Percentiles rank a stretch among this genome's conserved stretches.
Conservation (phyloP, 495 filamentous ascomycete species). For the Aspergillus mulundensis region DNA sequence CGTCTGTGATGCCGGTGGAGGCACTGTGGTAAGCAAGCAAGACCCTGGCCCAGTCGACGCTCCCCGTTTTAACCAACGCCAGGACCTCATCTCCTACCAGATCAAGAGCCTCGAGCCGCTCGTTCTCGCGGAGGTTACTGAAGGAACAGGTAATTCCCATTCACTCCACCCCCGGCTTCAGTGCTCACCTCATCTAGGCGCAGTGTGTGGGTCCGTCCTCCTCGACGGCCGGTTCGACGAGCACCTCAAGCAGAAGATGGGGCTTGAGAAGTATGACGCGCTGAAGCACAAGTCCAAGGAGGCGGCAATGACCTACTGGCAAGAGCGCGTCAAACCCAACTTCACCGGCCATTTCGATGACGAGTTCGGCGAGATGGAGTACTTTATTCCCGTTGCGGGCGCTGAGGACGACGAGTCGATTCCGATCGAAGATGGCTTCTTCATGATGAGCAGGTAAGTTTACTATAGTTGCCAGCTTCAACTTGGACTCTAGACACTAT, state of each 20-base stretch:
- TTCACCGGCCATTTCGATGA: constrained; percentile 6
- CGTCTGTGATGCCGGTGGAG: constrained; percentile 56
- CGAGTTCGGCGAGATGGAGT: constrained; percentile 13
- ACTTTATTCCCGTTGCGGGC: constrained; percentile 22
- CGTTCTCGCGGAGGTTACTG: constrained; percentile 14
- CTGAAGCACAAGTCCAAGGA: too few relatives aligned
- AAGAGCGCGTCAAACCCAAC: constrained; percentile 22
- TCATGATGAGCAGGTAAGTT: constrained; percentile 20
- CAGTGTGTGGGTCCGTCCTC: constrained; percentile 53
- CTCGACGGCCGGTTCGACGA: constrained; percentile 48
- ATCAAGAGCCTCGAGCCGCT: constrained; percentile 14
- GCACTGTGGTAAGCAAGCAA: constrained; percentile 48
- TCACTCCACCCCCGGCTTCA: too few relatives aligned
- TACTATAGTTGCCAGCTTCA: background rate
- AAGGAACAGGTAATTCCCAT: constrained; percentile 23
- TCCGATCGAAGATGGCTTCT: constrained; percentile 14
- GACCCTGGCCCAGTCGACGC: too few relatives aligned
- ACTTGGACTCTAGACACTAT: background rate
- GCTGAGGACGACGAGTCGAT: constrained; percentile 11
- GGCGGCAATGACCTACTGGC: constrained; percentile 18
- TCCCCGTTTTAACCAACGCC: too few relatives aligned
- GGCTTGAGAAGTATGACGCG: background rate
- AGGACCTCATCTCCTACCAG: constrained; percentile 46
- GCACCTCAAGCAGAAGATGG: constrained; percentile 34
- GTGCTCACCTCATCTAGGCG: constrained; percentile 26